Evolutionary conservation across 1,139 yeast genomes (phyloP).

Genomic region (Lodderomyces pseudojiufengensis): DNA sequence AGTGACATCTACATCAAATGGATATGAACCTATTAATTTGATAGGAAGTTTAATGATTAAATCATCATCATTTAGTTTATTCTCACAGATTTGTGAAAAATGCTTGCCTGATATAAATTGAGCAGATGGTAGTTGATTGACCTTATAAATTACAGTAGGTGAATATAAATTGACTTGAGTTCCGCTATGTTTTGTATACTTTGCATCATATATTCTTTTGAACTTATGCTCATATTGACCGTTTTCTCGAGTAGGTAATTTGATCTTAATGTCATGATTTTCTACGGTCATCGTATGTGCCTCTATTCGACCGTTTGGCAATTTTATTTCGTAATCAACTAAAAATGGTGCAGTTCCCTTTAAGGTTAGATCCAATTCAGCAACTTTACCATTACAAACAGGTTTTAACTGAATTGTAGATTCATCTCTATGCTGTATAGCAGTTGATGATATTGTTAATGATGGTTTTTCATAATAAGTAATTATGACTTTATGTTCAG

Average conservation of each 20-base stretch:
- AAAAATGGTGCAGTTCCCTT: slow-evolving; percentile 72
- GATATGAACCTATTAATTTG: slow-evolving; percentile 55
- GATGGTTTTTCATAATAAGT: slow-evolving; percentile 57
- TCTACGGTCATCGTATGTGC: slow-evolving; percentile 31
- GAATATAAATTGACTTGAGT: slow-evolving; percentile 19
- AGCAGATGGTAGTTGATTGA: slow-evolving; percentile 59
- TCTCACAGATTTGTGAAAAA: slow-evolving; percentile 56
- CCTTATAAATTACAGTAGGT: slow-evolving; percentile 51
- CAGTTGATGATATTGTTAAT: slow-evolving; percentile 19
- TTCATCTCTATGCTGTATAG: slow-evolving; percentile 20
- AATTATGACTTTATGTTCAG: slow-evolving; percentile 37
- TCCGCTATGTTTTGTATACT: slow-evolving; percentile 52
- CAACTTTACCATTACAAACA: slow-evolving; percentile 32
- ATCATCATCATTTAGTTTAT: slow-evolving; percentile 30
- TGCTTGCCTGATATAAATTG: slow-evolving; percentile 46
- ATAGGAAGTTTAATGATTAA: slow-evolving; percentile 50
- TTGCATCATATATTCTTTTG: slow-evolving; percentile 60
- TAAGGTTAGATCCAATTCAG: slow-evolving; percentile 24
- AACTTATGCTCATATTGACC: slow-evolving; percentile 66
- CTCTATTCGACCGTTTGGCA: slow-evolving; percentile 54
- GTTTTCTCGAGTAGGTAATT: slow-evolving; percentile 31
- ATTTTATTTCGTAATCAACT: slow-evolving; percentile 60
- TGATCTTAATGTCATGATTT: slow-evolving; percentile 22
- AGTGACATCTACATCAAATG: slow-evolving; percentile 55
- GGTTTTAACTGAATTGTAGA: slow-evolving; percentile 24